Conservation (phyloP, 1,139 yeast species). For the Keqinozyma sinolaborantium region DNA sequence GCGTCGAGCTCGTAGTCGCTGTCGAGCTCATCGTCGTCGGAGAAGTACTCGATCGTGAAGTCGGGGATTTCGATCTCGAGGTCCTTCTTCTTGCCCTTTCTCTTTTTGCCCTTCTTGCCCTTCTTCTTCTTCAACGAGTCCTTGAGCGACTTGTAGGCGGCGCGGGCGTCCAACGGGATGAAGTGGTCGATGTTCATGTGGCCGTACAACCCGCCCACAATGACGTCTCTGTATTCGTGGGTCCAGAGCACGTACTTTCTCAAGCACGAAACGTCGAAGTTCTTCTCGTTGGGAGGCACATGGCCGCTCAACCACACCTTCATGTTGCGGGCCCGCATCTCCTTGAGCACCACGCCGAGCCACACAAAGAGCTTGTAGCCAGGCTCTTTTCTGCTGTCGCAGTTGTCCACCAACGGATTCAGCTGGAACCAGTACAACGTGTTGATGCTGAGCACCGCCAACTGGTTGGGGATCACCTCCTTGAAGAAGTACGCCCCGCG, state of each 20-base stretch:
- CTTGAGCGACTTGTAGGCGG: conserved; percentile 56
- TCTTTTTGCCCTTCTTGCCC: conserved; percentile 7
- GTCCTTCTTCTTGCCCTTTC: conserved; percentile 5
- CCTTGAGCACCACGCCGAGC: conserved; percentile 73
- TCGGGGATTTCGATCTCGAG: conserved; percentile 6
- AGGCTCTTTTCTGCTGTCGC: conserved; percentile 69
- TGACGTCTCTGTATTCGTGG: conserved; percentile 77
- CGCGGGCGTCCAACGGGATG: conserved; percentile 67
- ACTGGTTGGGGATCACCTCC: conserved; percentile 72
- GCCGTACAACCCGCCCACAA: conserved; percentile 79
- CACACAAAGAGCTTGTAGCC: conserved; percentile 75
- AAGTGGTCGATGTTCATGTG: conserved; percentile 91
- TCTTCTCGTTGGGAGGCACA: conserved; percentile 82
- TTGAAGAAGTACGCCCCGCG: conserved; percentile 71
- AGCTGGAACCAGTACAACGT: conserved; percentile 72
- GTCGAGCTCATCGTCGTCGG: conserved; percentile 9
- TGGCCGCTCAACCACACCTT: conserved; percentile 87
- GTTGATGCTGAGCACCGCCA: conserved; percentile 76
- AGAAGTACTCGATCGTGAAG: conserved; percentile 4
- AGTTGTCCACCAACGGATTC: conserved; percentile 79
- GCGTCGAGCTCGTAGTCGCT: conserved; percentile 8
- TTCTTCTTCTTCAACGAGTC: conserved; percentile 11
- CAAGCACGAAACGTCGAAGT: conserved; percentile 67
- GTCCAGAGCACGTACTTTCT: conserved; percentile 75
- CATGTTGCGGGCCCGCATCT: conserved; percentile 69